Conservation (phyloP, 176 grass and related monocot species). For the Avena insularis region DNA sequence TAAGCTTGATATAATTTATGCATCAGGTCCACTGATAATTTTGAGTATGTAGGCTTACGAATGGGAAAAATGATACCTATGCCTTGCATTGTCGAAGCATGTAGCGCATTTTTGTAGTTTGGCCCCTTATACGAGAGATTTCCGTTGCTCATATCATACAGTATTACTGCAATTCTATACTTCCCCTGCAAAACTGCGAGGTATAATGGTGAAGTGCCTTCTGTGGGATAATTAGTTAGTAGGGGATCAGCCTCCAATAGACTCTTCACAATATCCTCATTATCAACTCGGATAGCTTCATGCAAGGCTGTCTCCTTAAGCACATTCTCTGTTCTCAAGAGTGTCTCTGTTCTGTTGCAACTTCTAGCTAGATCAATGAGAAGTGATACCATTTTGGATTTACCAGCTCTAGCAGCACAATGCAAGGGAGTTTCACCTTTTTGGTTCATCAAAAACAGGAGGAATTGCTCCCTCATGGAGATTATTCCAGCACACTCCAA, state of each 20-base stretch:
- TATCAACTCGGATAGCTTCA: neutral
- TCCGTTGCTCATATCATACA: neutral
- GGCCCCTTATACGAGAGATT: neutral
- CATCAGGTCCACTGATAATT: neutral
- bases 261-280: neutral
- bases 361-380: neutral
- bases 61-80: neutral
- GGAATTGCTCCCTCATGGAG: neutral
- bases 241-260: neutral
- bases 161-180: neutral
- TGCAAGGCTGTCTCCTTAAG: neutral
- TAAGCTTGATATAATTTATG: too few relatives aligned
- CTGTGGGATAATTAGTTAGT: neutral
- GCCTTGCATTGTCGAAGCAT: neutral
- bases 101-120: neutral
- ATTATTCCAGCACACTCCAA: neutral
- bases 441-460: neutral
- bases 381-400: neutral
- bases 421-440: neutral
- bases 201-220: conserved; percentile 12
- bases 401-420: neutral
- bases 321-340: neutral
- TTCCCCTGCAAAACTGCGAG: neutral
- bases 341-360: neutral
- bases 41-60: neutral